Conservation (phyloP, 805 yeast genomes). For the Vanderwaltozyma yarrowii region DNA sequence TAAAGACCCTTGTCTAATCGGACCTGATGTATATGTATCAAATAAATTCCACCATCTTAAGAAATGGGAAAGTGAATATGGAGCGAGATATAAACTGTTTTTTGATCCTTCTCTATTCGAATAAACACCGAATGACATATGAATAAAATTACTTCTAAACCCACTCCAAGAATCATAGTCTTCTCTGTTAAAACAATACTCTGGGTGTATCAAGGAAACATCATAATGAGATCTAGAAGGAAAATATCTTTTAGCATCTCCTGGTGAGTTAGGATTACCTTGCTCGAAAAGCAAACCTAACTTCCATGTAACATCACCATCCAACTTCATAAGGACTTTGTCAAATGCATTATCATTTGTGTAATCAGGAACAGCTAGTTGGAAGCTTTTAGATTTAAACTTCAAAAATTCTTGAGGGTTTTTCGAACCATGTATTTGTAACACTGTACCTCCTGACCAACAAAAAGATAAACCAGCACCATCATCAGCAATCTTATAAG, state of each 20-base stretch:
- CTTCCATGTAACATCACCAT: slow-evolving; percentile 67
- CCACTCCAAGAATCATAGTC: slow-evolving; percentile 52
- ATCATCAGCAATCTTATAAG: slow-evolving; percentile 46
- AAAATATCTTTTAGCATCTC: slow-evolving; percentile 35
- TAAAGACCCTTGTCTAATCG: slow-evolving; percentile 60
- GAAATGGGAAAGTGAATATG: slow-evolving; percentile 58
- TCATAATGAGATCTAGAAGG: slow-evolving; percentile 54
- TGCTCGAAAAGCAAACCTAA: slow-evolving; percentile 67
- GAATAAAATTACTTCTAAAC: slow-evolving; percentile 55
- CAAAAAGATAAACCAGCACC: slow-evolving; percentile 56
- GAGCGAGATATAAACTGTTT: slow-evolving; percentile 65
- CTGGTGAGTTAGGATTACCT: slow-evolving; percentile 32
- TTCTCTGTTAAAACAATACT: slow-evolving; percentile 29
- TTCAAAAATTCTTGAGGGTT: slow-evolving; percentile 41
- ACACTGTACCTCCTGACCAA: slow-evolving; percentile 47
- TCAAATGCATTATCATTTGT: slow-evolving; percentile 23
- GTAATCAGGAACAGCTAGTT: slow-evolving; percentile 43
- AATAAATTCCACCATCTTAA: slow-evolving; percentile 76
- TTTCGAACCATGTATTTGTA: slow-evolving; percentile 42
- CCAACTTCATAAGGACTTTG: slow-evolving; percentile 49
- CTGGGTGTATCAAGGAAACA: slow-evolving; percentile 50
- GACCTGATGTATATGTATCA: slow-evolving; percentile 65
- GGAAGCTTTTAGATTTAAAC: slow-evolving; percentile 46
- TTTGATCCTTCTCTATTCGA: slow-evolving; percentile 32
- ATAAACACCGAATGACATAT: slow-evolving; percentile 36